A percentile compares a stretch with the other conserved stretches of the same genome.
phyloP scores from a whole-genome alignment of 106 monocot species.

The Vanilla planifolia region DNA sequence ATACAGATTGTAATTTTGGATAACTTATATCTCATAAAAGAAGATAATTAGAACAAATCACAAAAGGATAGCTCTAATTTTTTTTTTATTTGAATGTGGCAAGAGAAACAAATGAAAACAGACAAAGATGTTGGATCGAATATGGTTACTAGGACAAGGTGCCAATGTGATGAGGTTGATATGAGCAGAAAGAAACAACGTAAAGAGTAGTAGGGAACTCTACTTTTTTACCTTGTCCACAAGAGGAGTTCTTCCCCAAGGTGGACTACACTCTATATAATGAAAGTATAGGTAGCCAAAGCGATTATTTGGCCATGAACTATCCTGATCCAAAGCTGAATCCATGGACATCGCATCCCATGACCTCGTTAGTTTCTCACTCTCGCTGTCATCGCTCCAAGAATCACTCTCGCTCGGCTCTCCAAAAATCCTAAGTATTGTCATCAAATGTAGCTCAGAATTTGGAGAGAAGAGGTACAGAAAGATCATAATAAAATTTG shows the following conservation, averaged over 20 bases:
- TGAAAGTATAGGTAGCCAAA: slow-evolving; percentile 64
- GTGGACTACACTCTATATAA: slow-evolving; percentile 50
- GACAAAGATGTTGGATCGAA: background rate
- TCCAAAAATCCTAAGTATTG: slow-evolving; percentile 21
- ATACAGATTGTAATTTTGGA: too few species aligned
- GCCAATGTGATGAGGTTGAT: too few species aligned
- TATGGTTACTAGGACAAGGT: too few species aligned
- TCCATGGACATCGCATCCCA: slow-evolving; percentile 55
- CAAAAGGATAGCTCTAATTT: too few species aligned
- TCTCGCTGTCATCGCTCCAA: slow-evolving; percentile 48
- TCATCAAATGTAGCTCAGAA: background rate
- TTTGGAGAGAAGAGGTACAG: background rate
- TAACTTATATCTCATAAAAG: too few species aligned
- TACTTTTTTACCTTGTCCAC: slow-evolving; percentile 40
- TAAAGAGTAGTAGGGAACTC: background rate
- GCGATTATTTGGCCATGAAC: slow-evolving; percentile 16
- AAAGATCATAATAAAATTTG: background rate
- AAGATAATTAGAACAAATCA: too few species aligned
- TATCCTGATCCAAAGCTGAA: slow-evolving; percentile 29
- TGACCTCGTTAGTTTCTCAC: slow-evolving; percentile 42
- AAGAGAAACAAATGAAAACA: background rate
- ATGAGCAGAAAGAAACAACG: too few species aligned
- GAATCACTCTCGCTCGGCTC: slow-evolving; percentile 44
- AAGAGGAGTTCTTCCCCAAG: slow-evolving; percentile 64
- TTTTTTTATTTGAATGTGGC: background rate